Conservation (phyloP, 345 rosid species). For the Turnera subulata region DNA sequence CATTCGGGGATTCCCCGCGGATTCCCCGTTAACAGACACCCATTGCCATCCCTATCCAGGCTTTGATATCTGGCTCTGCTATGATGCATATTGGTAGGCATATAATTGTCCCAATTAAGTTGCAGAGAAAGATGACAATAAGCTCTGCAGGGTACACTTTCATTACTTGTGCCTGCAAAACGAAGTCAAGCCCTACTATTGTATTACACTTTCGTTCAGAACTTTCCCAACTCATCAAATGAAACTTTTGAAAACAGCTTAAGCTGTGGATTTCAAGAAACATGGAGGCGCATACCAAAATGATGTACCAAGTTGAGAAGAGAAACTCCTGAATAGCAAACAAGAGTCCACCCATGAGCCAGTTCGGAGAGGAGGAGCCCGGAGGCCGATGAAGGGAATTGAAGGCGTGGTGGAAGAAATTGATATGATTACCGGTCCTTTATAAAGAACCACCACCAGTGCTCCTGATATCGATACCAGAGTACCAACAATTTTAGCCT, state of each 20-base stretch:
- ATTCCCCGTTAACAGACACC: too few species aligned
- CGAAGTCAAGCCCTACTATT: background rate
- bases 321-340: conserved; percentile 4
- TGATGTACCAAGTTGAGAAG: conserved; percentile 10
- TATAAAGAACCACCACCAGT: conserved; percentile 27
- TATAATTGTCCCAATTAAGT: background rate
- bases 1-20: too few species aligned
- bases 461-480: too few species aligned
- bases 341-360: conserved; percentile 19
- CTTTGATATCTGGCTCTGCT: conserved; percentile 1
- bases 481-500: conserved; percentile 29
- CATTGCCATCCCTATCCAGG: too few species aligned
- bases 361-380: background rate
- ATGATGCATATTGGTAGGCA: background rate
- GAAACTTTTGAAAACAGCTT: too few species aligned
- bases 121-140: background rate
- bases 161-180: conserved; percentile 8
- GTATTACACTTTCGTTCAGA: too few species aligned
- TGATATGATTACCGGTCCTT: conserved; percentile 24
- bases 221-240: background rate
- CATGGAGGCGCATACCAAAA: conserved; percentile 2
- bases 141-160: too few species aligned
- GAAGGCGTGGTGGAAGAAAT: background rate
- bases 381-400: background rate
- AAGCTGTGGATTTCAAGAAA: background rate